Evolutionary conservation across 139 green algal species (phyloP), one percentile per base, ranked within the genome.

Genomic region (Chlamydomonas sp.): DNA sequence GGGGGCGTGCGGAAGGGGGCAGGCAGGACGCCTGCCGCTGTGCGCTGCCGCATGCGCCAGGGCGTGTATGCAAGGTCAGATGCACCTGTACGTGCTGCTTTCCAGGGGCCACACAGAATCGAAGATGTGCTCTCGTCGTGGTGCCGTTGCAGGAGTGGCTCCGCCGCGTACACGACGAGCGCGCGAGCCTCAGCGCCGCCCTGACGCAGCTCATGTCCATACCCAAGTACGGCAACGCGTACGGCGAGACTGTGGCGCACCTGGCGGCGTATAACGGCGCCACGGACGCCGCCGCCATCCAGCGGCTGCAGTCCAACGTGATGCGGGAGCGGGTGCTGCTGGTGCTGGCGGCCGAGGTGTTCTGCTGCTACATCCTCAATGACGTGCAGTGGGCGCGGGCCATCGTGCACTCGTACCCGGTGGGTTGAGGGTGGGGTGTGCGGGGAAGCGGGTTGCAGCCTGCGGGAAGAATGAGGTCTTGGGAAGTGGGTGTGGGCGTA

Each of bases 291-390:
- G 81, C 62, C 18, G n/a, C 12, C 14, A 86, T 86, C 81, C 81
- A 79, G n/a, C 60, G 62, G 59, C 67, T 86, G 60, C 61, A 72
- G 14, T 60, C 81, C 69, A 86, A 86, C 71, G 81, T 86, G n/a
- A 79, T 80, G 81, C 81, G 81, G 60, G 81, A 86, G 71, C 20
- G n/a, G 60, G 58, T 86, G 9, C 71, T 86, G 20, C 2, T 60
- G 59, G 81, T 79, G 71, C 72, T 86, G 12, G 76, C 71, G 3
- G 81, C 68, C 4, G 81, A 86, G 69, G 81, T 79, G 31, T 74
- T 86, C n/a, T 86, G 81, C 68, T 86, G 81, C 69, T n/a, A 86
- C 60, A 86, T 86, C 69, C 81, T 86, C 18, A 79, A 60, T 8
- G 81, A 86, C 71, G 5, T 79, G 4, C 81, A 86, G 62, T 86